A percentile compares a stretch with the other conserved stretches of the same genome.
phyloP scores from a whole-genome alignment of 805 yeast species.

The Zygosaccharomyces pseudorouxii region DNA sequence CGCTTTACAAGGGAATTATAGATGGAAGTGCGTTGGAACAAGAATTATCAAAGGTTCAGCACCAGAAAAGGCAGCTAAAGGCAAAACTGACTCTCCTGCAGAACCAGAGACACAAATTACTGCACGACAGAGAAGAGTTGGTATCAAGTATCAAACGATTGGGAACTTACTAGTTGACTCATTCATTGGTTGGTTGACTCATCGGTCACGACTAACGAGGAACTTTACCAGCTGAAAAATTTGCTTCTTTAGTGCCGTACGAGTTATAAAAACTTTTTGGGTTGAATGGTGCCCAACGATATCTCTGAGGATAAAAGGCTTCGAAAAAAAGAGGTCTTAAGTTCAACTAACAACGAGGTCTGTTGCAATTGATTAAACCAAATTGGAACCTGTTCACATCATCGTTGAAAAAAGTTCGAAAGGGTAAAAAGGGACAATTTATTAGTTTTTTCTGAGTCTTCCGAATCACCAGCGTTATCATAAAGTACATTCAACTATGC shows the following conservation, averaged over 20 bases:
- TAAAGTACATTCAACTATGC: conserved; percentile 19
- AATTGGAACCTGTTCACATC: background rate
- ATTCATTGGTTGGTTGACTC: background rate
- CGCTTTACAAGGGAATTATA: background rate
- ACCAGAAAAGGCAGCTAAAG: conserved; percentile 10
- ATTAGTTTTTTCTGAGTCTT: background rate
- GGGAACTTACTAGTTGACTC: background rate
- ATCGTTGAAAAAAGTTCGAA: background rate
- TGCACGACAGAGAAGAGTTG: conserved; percentile 3
- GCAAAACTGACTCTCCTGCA: conserved; percentile 9
- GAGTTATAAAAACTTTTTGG: conserved; percentile 1
- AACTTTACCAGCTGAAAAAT: conserved; percentile 3
- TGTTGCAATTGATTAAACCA: background rate
- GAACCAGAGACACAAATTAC: conserved; percentile 4
- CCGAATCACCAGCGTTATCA: background rate
- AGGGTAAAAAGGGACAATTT: background rate
- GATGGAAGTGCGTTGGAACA: background rate
- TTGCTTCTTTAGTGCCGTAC: conserved; percentile 4
- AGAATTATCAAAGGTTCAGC: conserved; percentile 5
- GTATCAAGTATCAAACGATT: background rate
- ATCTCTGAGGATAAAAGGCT: background rate
- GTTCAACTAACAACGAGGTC: conserved; percentile 31
- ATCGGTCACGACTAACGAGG: conserved; percentile 1
- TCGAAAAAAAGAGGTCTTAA: conserved; percentile 14
- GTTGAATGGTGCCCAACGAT: background rate